Percentiles rank a stretch among this genome's conserved stretches.
These are phyloP conservation scores for Colletotrichum limetticola DNA, from an alignment of 2,329 filamentous ascomycete genomes.

Conservation along the genomic window DNA sequence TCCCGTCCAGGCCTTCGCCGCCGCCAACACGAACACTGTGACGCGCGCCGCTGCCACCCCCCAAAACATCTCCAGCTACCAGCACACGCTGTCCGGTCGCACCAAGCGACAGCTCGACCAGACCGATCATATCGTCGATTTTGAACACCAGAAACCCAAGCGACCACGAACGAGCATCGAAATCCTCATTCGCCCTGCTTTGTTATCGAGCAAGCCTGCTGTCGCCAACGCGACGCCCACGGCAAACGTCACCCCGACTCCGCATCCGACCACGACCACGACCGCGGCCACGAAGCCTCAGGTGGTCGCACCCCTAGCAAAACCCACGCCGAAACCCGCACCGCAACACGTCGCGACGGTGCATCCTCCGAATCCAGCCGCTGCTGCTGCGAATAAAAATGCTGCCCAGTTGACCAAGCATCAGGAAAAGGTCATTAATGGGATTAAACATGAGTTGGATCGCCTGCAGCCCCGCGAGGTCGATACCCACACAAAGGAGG, in stretches of 20 bases:
- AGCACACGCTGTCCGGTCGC: constrained; percentile 49
- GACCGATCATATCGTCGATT: constrained; percentile 50
- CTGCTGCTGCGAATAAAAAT: constrained; percentile 39
- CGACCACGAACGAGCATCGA: constrained; percentile 64
- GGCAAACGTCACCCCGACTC: constrained; percentile 27
- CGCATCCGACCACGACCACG: constrained; percentile 28
- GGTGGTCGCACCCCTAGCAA: constrained; percentile 17
- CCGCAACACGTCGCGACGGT: constrained; percentile 31
- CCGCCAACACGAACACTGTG: constrained; percentile 43
- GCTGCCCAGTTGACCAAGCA: constrained; percentile 56
- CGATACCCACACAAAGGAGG: constrained; percentile 60
- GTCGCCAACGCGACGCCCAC: constrained; percentile 23
- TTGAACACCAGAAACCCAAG: constrained; percentile 58
- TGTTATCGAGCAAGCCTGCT: constrained; percentile 38
- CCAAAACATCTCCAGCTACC: constrained; percentile 46
- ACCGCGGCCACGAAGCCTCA: constrained; percentile 31
- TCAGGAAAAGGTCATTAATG: constrained; percentile 69
- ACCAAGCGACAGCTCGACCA: constrained; percentile 61
- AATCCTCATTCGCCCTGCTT: constrained; percentile 50
- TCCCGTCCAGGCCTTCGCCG: constrained; percentile 38
- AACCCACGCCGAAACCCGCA: constrained; percentile 13
- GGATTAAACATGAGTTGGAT: constrained; percentile 70
- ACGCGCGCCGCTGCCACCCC: constrained; percentile 41
- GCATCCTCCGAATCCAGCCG: constrained; percentile 31
- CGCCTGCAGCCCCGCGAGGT: constrained; percentile 60